These are phyloP conservation scores for Paecilomyces sp. DNA, from an alignment of 2,329 filamentous ascomycete species.

Conservation along the genomic window DNA sequence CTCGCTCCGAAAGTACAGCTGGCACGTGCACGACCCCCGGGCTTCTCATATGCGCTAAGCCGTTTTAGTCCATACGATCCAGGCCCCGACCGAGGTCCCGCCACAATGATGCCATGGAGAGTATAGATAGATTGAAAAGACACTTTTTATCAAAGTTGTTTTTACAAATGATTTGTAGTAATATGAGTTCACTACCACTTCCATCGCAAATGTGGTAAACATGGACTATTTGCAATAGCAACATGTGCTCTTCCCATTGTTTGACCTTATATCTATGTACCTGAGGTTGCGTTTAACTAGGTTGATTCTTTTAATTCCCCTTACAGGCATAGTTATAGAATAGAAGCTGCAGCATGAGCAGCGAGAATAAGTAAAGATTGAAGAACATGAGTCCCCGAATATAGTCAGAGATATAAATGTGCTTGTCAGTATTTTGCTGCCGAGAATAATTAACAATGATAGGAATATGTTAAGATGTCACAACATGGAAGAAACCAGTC, in stretches of 20 bases:
- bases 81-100: background rate
- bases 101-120: background rate
- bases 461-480: background rate
- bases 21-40: slow-evolving; percentile 4
- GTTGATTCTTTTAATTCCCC: too few relatives aligned
- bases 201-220: too few relatives aligned
- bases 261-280: too few relatives aligned
- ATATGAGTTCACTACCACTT: too few relatives aligned
- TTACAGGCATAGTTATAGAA: too few relatives aligned
- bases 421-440: background rate
- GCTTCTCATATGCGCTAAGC: background rate
- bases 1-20: slow-evolving; percentile 14
- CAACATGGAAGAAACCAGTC: background rate
- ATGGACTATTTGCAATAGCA: too few relatives aligned
- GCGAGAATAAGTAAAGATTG: background rate
- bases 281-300: too few relatives aligned
- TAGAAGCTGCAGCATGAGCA: too few relatives aligned
- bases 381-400: background rate
- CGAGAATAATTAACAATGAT: background rate
- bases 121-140: background rate
- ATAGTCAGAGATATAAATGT: background rate
- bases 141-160: too few relatives aligned
- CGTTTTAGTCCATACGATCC: background rate
- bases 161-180: too few relatives aligned
- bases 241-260: too few relatives aligned